Base-by-base conservation (phyloP, 306 rosid genomes). In the Lotus japonicus region DNA sequence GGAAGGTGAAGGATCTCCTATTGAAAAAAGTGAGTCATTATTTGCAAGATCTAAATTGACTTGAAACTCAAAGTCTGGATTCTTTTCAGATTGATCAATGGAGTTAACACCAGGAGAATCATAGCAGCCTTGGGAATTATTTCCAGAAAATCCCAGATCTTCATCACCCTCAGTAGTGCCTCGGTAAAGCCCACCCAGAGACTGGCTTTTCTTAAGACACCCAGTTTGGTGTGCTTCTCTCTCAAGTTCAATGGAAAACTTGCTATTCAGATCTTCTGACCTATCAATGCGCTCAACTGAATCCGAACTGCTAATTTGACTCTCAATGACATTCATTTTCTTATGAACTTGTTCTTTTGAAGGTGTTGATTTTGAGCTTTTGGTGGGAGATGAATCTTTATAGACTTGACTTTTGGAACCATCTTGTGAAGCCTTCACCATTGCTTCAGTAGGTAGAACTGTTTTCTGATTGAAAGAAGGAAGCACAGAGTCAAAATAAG, bases 161-260 rank as follows among this genome's bases (percentile, higher is more conserved):
- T 21, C 26, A 21, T 21, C 26, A 21, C 26, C 26, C 26, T 21
- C 26, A 38, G 83, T 66, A 17, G 66, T 58, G 51, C 46, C 84
- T 68, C 13, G 82, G 79, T 53, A 67, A 73, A 84, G 79, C 71
- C 79, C 83, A 79, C 83, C 92, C 13, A 83, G 70, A 53, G 97
- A 94, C 53, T 53, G 86, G 69, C 96, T 82, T 79, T 87, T 94
- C 85, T 67, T 81, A 41, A 85, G 64, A 39, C 15, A 28, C 21
- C 41, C 55, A 57, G 49, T 57, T 82, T 41, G 80, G 64, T 7
- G 28, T 75, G 58, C 63, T 33, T 79, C 17, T 8, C 28, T 19
- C 10, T 77, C 80, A 51, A 10, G 15, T 56, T 83, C 86, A 62
- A 50, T 17, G 26, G 49, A 52, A 21, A 58, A 70, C 58, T 77